Evolutionary conservation across 495 filamentous ascomycete genomes (phyloP), one percentile per base, ranked within the genome.

Genomic region (Baudoinia panamericana): DNA sequence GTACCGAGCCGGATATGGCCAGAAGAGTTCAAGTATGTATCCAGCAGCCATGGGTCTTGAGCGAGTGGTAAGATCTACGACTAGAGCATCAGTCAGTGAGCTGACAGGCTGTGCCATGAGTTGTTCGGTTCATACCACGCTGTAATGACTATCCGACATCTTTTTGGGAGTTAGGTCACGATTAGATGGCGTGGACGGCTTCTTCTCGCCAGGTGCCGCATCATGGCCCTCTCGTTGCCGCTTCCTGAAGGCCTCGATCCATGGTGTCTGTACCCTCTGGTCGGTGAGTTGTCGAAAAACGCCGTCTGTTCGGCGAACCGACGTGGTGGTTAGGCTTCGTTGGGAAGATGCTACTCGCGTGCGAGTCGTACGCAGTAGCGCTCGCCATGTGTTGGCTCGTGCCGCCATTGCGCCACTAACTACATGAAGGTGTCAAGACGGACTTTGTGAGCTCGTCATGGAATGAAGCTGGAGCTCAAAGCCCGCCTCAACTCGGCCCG

Each of bases 1-100:
- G 79, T 75, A 0, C 82, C 82, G 5, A 86, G 63, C 42, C 76
- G 64, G 30, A 82, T 73, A 50, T 80, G 70, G 3, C 78, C 78
- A 4, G 64, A 70, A 0, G 75, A 64, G 59, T 81, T 81, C 39
- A 78, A 62, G 49, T 82, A 82, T 10, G 72, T 71, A 54, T 82
- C 78, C 2, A 75, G 59, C 4, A 82, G 65, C 78, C 77, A 82
- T 43, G 77, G 73, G 54, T 81, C 78, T 55, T 72, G 73, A 15
- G 73, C 71, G 26, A 83, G 56, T 8, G 78, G 78, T 30, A 82
- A 58, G 11, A 77, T 53, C 76, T 80, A 61, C 13, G 18, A 35
- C 31, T 24, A 28, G n/a, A 3, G 26, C 3, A 36, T 52, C 26
- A 51, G 54, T 51, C 43, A 57, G 45, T 32, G 18, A 36, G 39